Evolutionary conservation across 2,329 filamentous ascomycete genomes (phyloP), one percentile per base, ranked within the genome.

Genomic region (Clonostachys byssicola): DNA sequence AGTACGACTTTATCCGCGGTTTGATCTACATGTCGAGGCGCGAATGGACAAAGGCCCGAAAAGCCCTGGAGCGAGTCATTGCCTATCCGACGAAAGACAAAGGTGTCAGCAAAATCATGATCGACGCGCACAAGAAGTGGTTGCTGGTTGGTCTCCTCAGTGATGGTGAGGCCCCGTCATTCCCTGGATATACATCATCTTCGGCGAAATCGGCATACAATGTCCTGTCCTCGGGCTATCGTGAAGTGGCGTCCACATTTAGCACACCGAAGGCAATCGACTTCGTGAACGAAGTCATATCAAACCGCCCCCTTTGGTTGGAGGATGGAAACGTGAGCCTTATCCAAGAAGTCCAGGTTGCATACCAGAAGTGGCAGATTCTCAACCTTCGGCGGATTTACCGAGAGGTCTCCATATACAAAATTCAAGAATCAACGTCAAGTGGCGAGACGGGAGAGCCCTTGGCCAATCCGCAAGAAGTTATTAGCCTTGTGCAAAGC

Each of bases 111-210:
- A 85, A 83, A 61, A 76, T 95, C 44, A 94, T 94, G 86, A 74
- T 88, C 5, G 90, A 96, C 54, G 89, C 89, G 6, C 92, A 95
- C 73, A 95, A 92, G 69, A 95, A 92, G 66, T 96, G 90, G 88
- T 62, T 95, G 9, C 70, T 99, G 14, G 77, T 91, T 10, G 82
- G 83, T 46, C 74, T 96, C 47, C 71, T 99, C 16, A 74, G 80
- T 7, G 71, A 83, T 46, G 92, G 91, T 54, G 80, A 74, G 56
- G 71, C 73, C 5, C 68, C 71, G 3, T 55, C 65, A 1, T 60
- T 81, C 10, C 87, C 88, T 1, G 71, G 75, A 38, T 78, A 80
- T 42, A 77, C 80, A 8, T 74, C 77, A 44, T 50, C 64, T 3
- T 64, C 68, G 17, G 76, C 81, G 2, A 70, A 78, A 51, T 85